A percentile compares a stretch with the other conserved stretches of the same genome.
Evolutionary conservation across 2,329 filamentous ascomycete genomes (phyloP).

Genomic region (Endoconidiophora polonica): DNA sequence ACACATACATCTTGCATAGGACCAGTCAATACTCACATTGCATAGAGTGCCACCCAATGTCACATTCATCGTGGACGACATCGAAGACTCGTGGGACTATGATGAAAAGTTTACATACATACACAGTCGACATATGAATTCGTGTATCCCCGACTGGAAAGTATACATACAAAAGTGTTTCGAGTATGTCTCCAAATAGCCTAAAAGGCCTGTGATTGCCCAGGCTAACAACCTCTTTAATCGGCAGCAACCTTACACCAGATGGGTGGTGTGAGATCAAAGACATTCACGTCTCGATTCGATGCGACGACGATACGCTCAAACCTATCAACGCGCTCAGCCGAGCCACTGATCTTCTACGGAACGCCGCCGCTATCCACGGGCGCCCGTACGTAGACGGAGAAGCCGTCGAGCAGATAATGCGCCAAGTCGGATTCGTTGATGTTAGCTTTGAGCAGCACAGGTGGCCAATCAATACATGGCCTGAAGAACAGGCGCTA

Average conservation of each 20-base stretch:
- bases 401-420: not conserved
- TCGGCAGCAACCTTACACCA: not conserved
- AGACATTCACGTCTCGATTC: not conserved
- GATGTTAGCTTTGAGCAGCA: not conserved
- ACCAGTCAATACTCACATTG: not conserved
- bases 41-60: not conserved
- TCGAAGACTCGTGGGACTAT: not conserved
- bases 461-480: constrained; percentile 1
- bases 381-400: constrained; percentile 1
- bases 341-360: not conserved
- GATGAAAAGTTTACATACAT: not conserved
- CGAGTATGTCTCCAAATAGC: no score
- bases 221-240: not conserved
- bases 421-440: not conserved
- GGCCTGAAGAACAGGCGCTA: not conserved
- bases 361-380: not conserved
- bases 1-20: no score
- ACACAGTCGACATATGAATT: not conserved
- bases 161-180: no score
- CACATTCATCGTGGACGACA: not conserved
- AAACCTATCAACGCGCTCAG: not conserved
- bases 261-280: constrained; percentile 3
- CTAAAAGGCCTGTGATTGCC: not conserved
- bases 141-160: not conserved
- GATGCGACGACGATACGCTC: not conserved